Evolutionary conservation across 345 rosid species (phyloP).

Genomic region (Citrus sp.): DNA sequence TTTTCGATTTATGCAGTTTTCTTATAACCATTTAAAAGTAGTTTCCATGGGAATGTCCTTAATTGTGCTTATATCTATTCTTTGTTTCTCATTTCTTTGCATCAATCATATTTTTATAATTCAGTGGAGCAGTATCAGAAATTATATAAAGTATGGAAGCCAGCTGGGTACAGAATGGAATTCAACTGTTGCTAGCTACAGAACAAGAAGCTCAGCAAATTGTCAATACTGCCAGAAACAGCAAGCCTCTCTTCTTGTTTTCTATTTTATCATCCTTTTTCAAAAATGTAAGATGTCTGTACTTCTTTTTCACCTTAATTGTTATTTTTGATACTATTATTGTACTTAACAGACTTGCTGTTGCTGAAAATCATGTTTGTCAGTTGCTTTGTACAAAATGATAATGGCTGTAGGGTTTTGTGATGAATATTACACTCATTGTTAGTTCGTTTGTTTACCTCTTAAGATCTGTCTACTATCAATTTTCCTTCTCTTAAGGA

Average conservation of each 20-base stretch:
- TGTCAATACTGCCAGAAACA: conserved; percentile 46
- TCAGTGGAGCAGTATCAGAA: not conserved
- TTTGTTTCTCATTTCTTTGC: not conserved
- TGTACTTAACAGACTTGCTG: not conserved
- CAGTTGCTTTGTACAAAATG: not conserved
- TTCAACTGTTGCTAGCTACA: conserved; percentile 53
- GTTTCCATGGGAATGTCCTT: not conserved
- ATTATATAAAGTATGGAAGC: conserved; percentile 36
- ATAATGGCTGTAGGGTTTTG: not conserved
- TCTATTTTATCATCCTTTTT: not conserved
- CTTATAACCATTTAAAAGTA: not conserved
- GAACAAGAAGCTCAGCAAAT: conserved; percentile 59
- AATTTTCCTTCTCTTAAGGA: not conserved
- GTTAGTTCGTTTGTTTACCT: not conserved
- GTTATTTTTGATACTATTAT: not conserved
- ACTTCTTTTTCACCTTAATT: not conserved
- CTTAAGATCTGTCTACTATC: not conserved
- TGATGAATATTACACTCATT: not conserved
- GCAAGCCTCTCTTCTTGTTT: conserved; percentile 12
- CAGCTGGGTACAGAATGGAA: conserved; percentile 53
- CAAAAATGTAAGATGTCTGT: not conserved
- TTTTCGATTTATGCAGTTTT: not conserved
- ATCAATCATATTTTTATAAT: too few species aligned
- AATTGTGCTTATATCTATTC: not conserved
- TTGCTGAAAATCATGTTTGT: not conserved